Evolutionary conservation across 768 basidiomycete species (phyloP).

Genomic region (Omphalotus guepiniiformis): DNA sequence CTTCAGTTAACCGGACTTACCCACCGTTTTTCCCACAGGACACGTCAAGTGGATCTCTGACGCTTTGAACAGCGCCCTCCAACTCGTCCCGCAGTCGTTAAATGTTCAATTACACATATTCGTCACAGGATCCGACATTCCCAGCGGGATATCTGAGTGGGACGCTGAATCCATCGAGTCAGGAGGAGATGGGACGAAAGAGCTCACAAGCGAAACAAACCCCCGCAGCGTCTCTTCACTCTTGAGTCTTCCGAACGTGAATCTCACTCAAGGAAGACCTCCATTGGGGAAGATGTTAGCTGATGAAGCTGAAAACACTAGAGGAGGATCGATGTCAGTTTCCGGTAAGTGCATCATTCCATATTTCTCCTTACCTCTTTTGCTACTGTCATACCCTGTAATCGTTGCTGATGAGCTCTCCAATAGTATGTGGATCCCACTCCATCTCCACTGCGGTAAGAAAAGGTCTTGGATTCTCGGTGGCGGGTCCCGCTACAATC

Average conservation of each 20-base stretch:
- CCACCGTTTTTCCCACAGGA: conserved; percentile 12
- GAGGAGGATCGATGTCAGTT: conserved; percentile 17
- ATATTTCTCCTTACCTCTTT: not conserved
- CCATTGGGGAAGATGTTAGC: conserved; percentile 15
- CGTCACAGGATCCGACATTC: conserved; percentile 3
- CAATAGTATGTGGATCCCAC: conserved; percentile 21
- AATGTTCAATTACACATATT: conserved; percentile 29
- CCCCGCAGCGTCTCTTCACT: too few species aligned
- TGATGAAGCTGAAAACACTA: conserved; percentile 12
- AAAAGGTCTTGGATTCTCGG: conserved; percentile 15
- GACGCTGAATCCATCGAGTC: not conserved
- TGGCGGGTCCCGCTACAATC: conserved; percentile 19
- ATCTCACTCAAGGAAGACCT: conserved; percentile 14
- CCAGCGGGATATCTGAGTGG: not conserved
- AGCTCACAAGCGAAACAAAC: not conserved
- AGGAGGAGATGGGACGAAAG: not conserved
- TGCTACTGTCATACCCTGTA: too few species aligned
- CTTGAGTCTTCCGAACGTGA: not conserved
- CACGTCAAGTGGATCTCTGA: conserved; percentile 26
- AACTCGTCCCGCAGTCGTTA: conserved; percentile 21
- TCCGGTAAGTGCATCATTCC: conserved; percentile 17
- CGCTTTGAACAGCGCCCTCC: conserved; percentile 15
- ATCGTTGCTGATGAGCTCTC: not conserved
- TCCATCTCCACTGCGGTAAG: conserved; percentile 16
- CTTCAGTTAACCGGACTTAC: not conserved